A percentile compares a stretch with the other conserved stretches of the same genome.
phyloP scores from a whole-genome alignment of 169 alveolate genomes.

The Plasmodium vivax region DNA sequence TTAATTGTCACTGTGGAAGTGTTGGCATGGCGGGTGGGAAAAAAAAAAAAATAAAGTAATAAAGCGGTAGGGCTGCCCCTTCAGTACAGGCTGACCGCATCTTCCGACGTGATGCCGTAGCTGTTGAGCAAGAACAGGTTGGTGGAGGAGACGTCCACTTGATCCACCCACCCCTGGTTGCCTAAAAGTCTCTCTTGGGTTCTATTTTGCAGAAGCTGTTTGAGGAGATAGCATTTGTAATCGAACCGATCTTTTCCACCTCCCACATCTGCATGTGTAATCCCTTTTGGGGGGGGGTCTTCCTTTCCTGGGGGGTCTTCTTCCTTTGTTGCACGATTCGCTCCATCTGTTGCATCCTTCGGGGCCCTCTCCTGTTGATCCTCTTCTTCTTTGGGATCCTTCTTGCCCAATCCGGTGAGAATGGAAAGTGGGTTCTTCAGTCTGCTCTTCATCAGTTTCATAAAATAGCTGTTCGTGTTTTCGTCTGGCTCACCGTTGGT shows the following conservation, averaged over 20 bases:
- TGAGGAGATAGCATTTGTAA: constrained; percentile 23
- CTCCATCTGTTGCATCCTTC: not conserved
- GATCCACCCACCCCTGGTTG: not conserved
- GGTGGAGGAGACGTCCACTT: constrained; percentile 17
- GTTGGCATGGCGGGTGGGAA: not conserved
- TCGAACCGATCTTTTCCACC: not conserved
- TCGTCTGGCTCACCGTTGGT: not conserved
- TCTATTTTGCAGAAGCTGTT: not conserved
- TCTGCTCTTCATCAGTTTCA: constrained; percentile 36
- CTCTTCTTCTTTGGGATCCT: not conserved
- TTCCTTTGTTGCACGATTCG: too few relatives aligned
- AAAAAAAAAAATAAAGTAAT: constrained; percentile 4
- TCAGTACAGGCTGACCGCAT: not conserved
- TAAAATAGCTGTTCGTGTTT: not conserved
- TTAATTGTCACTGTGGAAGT: not conserved
- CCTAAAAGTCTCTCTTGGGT: not conserved
- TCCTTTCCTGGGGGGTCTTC: not conserved
- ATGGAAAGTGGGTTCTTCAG: constrained; percentile 15
- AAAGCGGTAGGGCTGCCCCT: not conserved
- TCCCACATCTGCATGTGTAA: not conserved
- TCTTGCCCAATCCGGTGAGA: not conserved
- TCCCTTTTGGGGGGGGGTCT: not conserved
- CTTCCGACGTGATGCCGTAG: constrained; percentile 40
- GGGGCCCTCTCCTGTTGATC: not conserved
- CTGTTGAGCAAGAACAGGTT: constrained; percentile 28